Evolutionary conservation across 2,329 filamentous ascomycete species (phyloP), one percentile per base, ranked within the genome.

Genomic region (Trichoderma asperellum): DNA sequence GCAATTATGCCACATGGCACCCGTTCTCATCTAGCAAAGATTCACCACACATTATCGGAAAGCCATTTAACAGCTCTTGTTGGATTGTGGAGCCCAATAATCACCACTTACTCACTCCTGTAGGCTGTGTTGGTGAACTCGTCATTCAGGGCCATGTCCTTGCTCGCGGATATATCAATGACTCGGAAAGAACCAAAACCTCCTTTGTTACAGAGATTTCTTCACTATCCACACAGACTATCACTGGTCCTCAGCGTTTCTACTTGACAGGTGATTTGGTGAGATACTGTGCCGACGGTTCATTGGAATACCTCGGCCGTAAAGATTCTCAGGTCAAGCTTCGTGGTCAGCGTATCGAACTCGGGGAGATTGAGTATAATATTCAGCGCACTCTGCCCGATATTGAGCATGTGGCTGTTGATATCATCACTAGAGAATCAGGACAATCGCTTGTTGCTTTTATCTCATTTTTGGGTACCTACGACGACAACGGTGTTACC

Each of bases 251-350:
- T n/a, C 35, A 6, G 27, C 76, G 75, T 4, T 70, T 81, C 11
- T 85, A 84, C 71, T 80, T 79, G 66, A 84, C 83, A 2, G 83
- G 83, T 12, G 83, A 85, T 71, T 76, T 85, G 11, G 83, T 76
- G 5, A 75, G 74, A 59, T 83, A 83, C 32, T 73, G 79, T 40
- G 73, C 75, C 0, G 78, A 83, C 59, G 80, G 81, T 1, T 73
- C 73, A 40, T 73, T 85, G 8, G 72, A 79, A 0, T 84, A 81
- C 63, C 74, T 84, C 56, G 85, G 85, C 55, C 79, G 86, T 27
- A 86, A 85, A 71, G 86, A 88, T 71, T 81, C 81, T 0, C 86
- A 88, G 73, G 81, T 88, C 61, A 89, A 89, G 75, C 75, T 88
- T 18, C 80, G 83, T 32, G 88, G 88, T 27, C 87, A 83, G 69